phyloP scores from a whole-genome alignment of 805 yeast genomes.

The Yamadazyma philogaea region DNA sequence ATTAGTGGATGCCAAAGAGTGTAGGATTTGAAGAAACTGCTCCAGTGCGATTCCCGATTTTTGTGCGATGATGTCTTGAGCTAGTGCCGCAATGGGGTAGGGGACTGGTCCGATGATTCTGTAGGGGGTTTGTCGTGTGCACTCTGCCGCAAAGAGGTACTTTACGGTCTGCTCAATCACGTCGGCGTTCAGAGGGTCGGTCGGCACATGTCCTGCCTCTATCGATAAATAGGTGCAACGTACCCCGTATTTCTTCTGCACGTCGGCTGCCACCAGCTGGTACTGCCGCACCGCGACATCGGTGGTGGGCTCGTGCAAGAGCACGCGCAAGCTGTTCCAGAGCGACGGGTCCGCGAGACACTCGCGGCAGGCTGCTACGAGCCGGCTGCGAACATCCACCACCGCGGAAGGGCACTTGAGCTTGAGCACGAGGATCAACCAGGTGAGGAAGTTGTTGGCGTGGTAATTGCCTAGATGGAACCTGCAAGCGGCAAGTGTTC shows the following conservation, averaged over 20 bases:
- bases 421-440: constrained; percentile 22
- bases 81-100: background rate
- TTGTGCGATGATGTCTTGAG: background rate
- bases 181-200: background rate
- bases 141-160: background rate
- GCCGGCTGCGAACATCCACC: background rate
- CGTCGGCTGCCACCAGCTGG: constrained; percentile 5
- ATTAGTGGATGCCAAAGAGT: background rate
- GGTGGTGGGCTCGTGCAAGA: background rate
- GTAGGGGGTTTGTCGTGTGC: background rate
- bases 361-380: constrained; percentile 14
- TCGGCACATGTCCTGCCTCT: background rate
- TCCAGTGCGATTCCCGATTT: background rate
- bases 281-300: constrained; percentile 12
- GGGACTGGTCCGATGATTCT: background rate
- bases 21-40: background rate
- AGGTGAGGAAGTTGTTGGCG: constrained; percentile 30
- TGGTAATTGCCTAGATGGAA: constrained; percentile 40
- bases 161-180: background rate
- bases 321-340: constrained; percentile 19
- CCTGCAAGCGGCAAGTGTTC: constrained; percentile 27
- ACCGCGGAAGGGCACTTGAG: background rate
- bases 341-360: constrained; percentile 22
- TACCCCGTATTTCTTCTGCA: constrained; percentile 4
- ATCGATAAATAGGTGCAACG: background rate